Conservation (phyloP, 2,329 filamentous ascomycete species). For the Lecanosticta acicola region DNA sequence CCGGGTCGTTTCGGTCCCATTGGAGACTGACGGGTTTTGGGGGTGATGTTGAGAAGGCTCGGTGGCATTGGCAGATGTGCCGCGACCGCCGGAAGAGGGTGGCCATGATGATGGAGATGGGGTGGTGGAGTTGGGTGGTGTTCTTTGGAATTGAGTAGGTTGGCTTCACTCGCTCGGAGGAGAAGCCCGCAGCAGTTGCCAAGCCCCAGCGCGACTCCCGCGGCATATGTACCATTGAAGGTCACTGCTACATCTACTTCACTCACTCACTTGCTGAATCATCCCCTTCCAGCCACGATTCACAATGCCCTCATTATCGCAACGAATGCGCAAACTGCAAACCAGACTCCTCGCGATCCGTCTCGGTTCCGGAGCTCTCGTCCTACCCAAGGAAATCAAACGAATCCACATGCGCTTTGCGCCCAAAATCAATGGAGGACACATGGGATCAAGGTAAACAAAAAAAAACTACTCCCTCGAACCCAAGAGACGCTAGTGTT, state of each 20-base stretch:
- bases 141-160: not conserved
- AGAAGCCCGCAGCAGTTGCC: constrained; percentile 1
- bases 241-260: constrained; percentile 2
- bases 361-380: constrained; percentile 74
- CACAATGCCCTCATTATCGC: constrained; percentile 53
- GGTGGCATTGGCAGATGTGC: constrained; percentile 17
- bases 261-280: too few relatives aligned
- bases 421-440: constrained; percentile 55
- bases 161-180: not conserved
- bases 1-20: constrained; percentile 29
- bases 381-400: constrained; percentile 70
- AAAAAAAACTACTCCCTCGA: constrained; percentile 29
- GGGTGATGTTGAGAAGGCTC: constrained; percentile 30
- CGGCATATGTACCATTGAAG: not conserved
- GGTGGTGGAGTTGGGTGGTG: not conserved
- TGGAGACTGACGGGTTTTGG: constrained; percentile 24
- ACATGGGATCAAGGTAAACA: constrained; percentile 64
- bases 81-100: constrained; percentile 22
- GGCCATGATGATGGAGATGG: constrained; percentile 17
- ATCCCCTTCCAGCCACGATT: not conserved
- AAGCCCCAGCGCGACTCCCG: not conserved
- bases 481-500: constrained; percentile 14
- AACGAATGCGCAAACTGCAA: constrained; percentile 69
- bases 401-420: constrained; percentile 72
- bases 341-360: constrained; percentile 68